Base-by-base conservation (phyloP, 1,139 yeast species). In the Lodderomyces metapsilosis region DNA sequence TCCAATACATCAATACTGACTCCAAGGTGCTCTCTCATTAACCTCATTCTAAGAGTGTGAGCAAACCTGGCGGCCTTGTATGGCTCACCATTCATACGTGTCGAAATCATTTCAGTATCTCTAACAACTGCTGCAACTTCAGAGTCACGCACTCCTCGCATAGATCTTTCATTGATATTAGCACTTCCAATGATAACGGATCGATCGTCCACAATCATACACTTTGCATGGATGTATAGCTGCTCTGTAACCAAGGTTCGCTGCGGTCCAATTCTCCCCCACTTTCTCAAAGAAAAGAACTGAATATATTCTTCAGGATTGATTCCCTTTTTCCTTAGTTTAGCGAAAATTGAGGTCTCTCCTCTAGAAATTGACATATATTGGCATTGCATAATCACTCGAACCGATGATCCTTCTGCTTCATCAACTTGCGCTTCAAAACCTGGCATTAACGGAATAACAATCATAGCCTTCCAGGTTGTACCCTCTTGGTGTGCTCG, bases 391-490 rank as follows among this genome's bases (percentile, higher is more conserved):
- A 92, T 91, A 53, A 94, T 94, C 25, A 92, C 86, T 53, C 99
- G 78, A 5, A 94, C 92, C 17, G 96, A 81, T 0, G 96, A 85
- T 5, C 97, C 98, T 52, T 89, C 97, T 5, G 95, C 87, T 50
- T 87, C 80, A 59, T 92, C 98, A 27, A 94, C 95, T 52, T 89
- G 88, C 13, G 96, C 84, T 56, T 88, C 95, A 60, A 94, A 94
- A 0, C 98, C 99, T 1, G 99, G 99, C 95, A 92, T 88, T 52
- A 94, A 71, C 3, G 99, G 99, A 47, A 94, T 88, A 5, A 92
- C 77, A 47, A 92, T 83, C 15, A 89, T 77, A 1, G 98, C 98
- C 51, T 83, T 83, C 99, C 99, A 94, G 20, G 70, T 63, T 42
- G 82, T 85, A 3, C 82, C 81, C 47, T 84, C 87, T 45, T 78